Percentiles rank a stretch among this genome's conserved stretches.
phyloP scores from a whole-genome alignment of 257 asterid genomes.

The Solanum gracilifrons region DNA sequence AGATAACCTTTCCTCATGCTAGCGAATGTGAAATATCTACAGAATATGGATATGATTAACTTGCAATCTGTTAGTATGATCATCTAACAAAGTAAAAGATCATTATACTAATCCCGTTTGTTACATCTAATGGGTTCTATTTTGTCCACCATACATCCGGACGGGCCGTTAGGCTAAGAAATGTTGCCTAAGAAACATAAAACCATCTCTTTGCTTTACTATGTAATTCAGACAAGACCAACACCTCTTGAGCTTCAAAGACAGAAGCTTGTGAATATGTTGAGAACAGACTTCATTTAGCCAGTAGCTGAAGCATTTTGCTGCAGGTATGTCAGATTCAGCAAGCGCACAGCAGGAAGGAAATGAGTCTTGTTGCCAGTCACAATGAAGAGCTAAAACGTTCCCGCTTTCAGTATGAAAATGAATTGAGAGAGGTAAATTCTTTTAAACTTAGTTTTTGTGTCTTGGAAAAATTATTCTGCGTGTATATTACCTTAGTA shows the following conservation, averaged over 20 bases:
- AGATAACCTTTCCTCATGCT: neutral
- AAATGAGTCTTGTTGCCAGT: constrained; percentile 41
- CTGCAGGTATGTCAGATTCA: constrained; percentile 52
- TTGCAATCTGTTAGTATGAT: neutral
- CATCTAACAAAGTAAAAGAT: neutral
- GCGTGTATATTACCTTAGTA: neutral
- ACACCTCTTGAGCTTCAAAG: neutral
- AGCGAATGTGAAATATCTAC: neutral
- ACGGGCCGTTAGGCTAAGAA: neutral
- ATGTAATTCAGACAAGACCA: neutral
- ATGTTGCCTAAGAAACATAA: neutral
- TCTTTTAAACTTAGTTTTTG: neutral
- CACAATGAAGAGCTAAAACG: constrained; percentile 69
- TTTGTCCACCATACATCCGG: neutral
- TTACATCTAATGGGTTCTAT: neutral
- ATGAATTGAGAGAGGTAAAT: constrained; percentile 70
- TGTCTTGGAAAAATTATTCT: neutral
- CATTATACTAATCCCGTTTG: neutral
- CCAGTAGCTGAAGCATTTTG: constrained; percentile 7
- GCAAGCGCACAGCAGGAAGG: constrained; percentile 52
- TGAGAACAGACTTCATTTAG: constrained; percentile 9
- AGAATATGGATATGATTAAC: neutral
- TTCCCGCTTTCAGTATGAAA: constrained; percentile 60
- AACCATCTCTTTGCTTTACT: neutral
- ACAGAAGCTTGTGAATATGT: neutral